Base-by-base conservation (phyloP, 2,329 filamentous ascomycete genomes). In the Aureobasidium sp. region DNA sequence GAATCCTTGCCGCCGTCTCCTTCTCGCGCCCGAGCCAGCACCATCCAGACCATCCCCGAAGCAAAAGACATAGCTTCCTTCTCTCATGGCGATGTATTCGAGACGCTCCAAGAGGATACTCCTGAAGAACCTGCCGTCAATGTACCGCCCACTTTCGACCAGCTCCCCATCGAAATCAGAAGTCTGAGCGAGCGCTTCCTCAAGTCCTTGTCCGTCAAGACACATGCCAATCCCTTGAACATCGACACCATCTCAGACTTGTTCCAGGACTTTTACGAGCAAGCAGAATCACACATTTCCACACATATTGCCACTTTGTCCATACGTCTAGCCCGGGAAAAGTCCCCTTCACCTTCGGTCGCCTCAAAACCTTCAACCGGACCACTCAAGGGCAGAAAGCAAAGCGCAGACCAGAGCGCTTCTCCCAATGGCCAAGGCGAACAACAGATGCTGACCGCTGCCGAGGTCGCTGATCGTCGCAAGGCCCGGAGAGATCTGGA, bases 111-210 rank as follows among this genome's bases (percentile, higher is more conserved):
- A 7, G 67, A 67, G 11, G 63, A 66, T 7, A 57, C 60, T 29
- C 11, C n/a, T 4, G 54, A 34, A n/a, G 59, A 63, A 19, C 54
- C 55, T 10, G 57, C 56, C n/a, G 44, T 68, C 49, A 61, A 66
- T 38, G 61, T 74, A 11, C 74, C 86, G 3, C 79, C 88, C 58
- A 84, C 88, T 54, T 84, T 93, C 58, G 88, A 95, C 62, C 87
- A 95, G 64, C 81, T 98, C 37, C 93, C 93, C 12, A 93, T 96
- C 63, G 93, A 98, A 76, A 80, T 98, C 55, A 79, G 93, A 55
- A 93, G 88, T 68, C 73, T 96, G 65, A 89, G 86, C 17, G 91
- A 97, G 69, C 88, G 87, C 65, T 98, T 98, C 66, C 84, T 97
- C 63, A 89, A 95, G 57, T 91, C 89, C 6, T 74, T 98, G 22